Conservation (phyloP, 176 grass and related monocot genomes). For the Zoysia pacifica region DNA sequence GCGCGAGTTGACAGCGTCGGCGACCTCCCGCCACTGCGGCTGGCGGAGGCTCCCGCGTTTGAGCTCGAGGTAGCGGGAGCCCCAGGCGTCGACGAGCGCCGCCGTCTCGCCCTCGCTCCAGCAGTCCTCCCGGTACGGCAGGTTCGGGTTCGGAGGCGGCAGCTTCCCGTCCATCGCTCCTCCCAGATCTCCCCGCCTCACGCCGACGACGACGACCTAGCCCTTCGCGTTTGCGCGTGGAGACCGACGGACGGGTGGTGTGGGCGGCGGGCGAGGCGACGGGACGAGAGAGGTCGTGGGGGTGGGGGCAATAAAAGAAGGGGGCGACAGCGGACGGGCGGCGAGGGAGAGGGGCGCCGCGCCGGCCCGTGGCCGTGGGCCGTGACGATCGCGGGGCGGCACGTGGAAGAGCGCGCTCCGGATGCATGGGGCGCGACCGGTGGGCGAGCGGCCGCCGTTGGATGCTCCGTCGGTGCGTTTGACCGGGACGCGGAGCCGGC, state of each 20-base stretch:
- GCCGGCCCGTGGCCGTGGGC: slow-evolving; percentile 60
- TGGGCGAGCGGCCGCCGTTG: slow-evolving; percentile 78
- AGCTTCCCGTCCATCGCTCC: slow-evolving; percentile 57
- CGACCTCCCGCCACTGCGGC: slow-evolving; percentile 98
- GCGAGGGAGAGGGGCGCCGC: slow-evolving; percentile 37
- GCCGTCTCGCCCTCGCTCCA: slow-evolving; percentile 99
- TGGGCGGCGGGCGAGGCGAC: slow-evolving; percentile 29
- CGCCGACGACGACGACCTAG: slow-evolving; percentile 24
- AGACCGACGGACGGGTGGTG: slow-evolving; percentile 26
- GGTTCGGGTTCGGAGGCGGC: slow-evolving; percentile 76
- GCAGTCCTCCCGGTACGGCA: slow-evolving; percentile 96
- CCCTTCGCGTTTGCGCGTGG: slow-evolving; percentile 7
- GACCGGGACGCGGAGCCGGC: slow-evolving; percentile 37
- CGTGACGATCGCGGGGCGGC: slow-evolving; percentile 51
- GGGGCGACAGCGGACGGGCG: slow-evolving; percentile 24
- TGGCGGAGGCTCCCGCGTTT: slow-evolving; percentile 94
- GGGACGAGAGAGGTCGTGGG: not conserved
- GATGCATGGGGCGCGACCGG: slow-evolving; percentile 24
- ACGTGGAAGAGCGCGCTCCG: slow-evolving; percentile 44
- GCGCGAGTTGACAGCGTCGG: slow-evolving; percentile 81
- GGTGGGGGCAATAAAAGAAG: slow-evolving; percentile 51
- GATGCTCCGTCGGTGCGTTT: slow-evolving; percentile 55
- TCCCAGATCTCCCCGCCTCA: slow-evolving; percentile 38
- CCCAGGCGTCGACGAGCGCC: slow-evolving; percentile 88
- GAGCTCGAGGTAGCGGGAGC: slow-evolving; percentile 84